Conservation (phyloP, 257 asterid species). For the Misopates orontium region DNA sequence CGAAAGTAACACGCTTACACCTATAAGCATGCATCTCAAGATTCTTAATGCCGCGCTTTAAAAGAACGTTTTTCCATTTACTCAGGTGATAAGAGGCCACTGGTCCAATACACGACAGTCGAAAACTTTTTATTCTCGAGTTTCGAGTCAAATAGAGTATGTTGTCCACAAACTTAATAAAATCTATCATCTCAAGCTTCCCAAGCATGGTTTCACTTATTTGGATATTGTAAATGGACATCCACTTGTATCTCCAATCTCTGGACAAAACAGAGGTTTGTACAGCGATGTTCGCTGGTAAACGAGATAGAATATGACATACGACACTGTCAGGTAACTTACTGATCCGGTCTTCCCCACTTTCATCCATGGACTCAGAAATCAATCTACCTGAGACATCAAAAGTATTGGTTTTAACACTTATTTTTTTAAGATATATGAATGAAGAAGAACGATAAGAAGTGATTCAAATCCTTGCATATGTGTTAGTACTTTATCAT, state of each 20-base stretch:
- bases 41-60: too few species aligned
- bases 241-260: not conserved
- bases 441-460: too few species aligned
- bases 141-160: not conserved
- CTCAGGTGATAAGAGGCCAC: not conserved
- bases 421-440: too few species aligned
- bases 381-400: too few species aligned
- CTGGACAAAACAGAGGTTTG: slow-evolving; percentile 3
- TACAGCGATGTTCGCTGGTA: not conserved
- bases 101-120: not conserved
- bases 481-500: too few species aligned
- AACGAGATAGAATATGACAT: not conserved
- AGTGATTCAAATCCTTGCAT: too few species aligned
- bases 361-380: too few species aligned
- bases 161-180: not conserved
- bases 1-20: not conserved
- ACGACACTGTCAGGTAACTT: not conserved
- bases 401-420: too few species aligned
- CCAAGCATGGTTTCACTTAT: not conserved
- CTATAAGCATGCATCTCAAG: too few species aligned
- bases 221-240: not conserved
- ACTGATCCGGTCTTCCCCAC: not conserved
- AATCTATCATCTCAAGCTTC: not conserved
- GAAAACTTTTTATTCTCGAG: not conserved
- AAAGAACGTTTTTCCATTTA: too few species aligned